Conservation (phyloP, 345 rosid genomes). For the Citrus mangshanensis region DNA sequence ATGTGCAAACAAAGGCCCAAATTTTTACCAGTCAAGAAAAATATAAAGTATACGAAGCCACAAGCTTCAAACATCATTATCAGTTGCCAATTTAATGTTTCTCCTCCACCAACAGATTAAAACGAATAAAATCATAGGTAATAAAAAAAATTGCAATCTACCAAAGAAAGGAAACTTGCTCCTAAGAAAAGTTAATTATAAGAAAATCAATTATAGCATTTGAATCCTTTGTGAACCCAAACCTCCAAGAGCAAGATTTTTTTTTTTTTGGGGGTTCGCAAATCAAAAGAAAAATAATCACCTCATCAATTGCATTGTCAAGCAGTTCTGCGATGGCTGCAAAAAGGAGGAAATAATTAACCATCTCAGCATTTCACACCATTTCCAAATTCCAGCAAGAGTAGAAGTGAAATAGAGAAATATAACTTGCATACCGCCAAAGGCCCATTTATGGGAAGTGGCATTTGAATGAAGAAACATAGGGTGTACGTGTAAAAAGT, state of each 20-base stretch:
- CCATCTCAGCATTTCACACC: not conserved
- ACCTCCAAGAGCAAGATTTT: not conserved
- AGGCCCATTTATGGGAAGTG: slow-evolving; percentile 97
- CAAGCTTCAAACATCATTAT: not conserved
- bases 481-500: slow-evolving; percentile 87
- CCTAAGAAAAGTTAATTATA: not conserved
- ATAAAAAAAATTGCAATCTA: not conserved
- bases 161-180: not conserved
- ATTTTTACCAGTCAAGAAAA: not conserved
- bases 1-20: not conserved
- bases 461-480: slow-evolving; percentile 99
- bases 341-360: slow-evolving; percentile 21
- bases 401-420: not conserved
- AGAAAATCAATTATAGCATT: slow-evolving; percentile 5
- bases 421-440: slow-evolving; percentile 68
- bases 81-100: no score
- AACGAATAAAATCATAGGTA: not conserved
- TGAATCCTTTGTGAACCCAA: slow-evolving; percentile 5
- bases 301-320: slow-evolving; percentile 97
- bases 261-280: not conserved
- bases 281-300: slow-evolving; percentile 26
- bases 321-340: slow-evolving; percentile 94
- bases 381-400: not conserved
- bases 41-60: not conserved
- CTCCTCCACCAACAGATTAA: not conserved